Conservation (phyloP, 2,329 filamentous ascomycete genomes). For the Cucurbitaria berberidis region DNA sequence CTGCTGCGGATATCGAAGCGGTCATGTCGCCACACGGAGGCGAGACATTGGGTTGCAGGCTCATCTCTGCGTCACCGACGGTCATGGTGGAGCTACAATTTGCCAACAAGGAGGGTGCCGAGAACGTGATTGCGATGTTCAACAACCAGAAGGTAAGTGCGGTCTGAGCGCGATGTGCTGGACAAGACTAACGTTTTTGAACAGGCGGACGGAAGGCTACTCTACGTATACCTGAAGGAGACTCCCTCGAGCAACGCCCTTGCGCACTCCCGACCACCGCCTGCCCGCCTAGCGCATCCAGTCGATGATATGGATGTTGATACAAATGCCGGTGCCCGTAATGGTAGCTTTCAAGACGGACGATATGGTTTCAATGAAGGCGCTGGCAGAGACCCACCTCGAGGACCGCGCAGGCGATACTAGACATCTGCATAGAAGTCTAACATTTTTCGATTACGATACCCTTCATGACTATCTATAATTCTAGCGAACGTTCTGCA, state of each 20-base stretch:
- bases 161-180: not conserved
- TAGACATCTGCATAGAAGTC: constrained; percentile 17
- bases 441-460: constrained; percentile 28
- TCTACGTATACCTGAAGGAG: constrained; percentile 75
- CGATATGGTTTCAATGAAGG: constrained; percentile 51
- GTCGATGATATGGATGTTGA: constrained; percentile 54
- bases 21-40: constrained; percentile 77
- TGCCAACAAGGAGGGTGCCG: constrained; percentile 72
- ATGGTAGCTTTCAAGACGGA: constrained; percentile 52
- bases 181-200: constrained; percentile 13
- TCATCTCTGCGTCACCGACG: constrained; percentile 71
- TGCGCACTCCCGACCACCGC: constrained; percentile 38
- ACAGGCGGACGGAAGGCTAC: constrained; percentile 76
- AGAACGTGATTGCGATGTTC: constrained; percentile 76
- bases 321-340: constrained; percentile 30
- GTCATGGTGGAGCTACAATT: constrained; percentile 82
- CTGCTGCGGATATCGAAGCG: constrained; percentile 80
- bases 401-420: constrained; percentile 44
- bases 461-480: constrained; percentile 26
- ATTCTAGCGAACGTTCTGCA: not conserved
- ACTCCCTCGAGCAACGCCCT: constrained; percentile 36
- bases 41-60: constrained; percentile 67
- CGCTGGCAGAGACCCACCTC: constrained; percentile 33
- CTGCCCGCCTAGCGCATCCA: constrained; percentile 28
- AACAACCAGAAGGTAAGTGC: constrained; percentile 75